Evolutionary conservation across 768 basidiomycete species (phyloP), one percentile per base, ranked within the genome.

Genomic region (Lactarius deliciosus): DNA sequence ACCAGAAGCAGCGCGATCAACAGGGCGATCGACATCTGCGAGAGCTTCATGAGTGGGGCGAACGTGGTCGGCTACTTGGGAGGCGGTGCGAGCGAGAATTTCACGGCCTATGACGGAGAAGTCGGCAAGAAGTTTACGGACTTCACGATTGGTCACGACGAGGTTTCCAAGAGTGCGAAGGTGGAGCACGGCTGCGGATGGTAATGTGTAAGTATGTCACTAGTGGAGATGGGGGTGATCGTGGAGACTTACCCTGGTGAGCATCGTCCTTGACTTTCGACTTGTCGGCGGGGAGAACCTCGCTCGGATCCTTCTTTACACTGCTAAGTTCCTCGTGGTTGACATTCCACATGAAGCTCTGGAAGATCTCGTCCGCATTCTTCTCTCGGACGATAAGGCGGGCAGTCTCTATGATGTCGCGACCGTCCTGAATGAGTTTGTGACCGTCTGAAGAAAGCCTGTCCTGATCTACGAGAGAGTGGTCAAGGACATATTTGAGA

Each of bases 61-160:
- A 38, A 94, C 79, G 60, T 75, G 76, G 38, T 85, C 83, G 8
- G 92, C 91, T 15, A 84, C 88, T 73, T 93, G 90, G 70, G 81
- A 75, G 0, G 91, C 88, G 22, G 84, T 84, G 45, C 84, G 88
- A 5, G 92, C 86, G 68, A 96, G 86, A 62, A 97, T 81, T 75
- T 96, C 94, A 50, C 93, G 88, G 0, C 91, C 91, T 58, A 93
- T 86, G 65, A 88, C 75, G 11, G 85, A 83, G 69, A 91, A 87
- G 76, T 94, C 92, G 2, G 86, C 83, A 61, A 96, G 77, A 34
- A 97, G 86, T 75, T 97, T 96, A 72, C 94, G 89, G 36, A 91
- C 89, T 78, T 96, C 92, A 0, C 91, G 89, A 79, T 99, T 99
- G 74, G 96, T 96, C 68, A 94, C 81, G 73, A 98, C 81, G 72